Evolutionary conservation across 805 yeast genomes (phyloP).

Genomic region (Barnettozyma populi): DNA sequence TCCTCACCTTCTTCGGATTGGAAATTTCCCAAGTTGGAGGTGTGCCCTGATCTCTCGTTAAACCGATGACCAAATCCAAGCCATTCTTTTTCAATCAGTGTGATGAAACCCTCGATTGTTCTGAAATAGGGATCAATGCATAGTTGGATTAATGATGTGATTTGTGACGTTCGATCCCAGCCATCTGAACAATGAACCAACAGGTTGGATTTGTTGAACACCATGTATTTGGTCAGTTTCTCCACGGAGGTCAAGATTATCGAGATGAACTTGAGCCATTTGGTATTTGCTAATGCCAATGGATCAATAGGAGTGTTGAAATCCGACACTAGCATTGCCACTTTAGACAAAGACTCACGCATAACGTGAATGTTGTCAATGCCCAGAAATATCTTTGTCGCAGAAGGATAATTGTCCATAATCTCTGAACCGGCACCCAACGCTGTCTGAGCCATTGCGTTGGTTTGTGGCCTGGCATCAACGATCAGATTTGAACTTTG

Average conservation of each 20-base stretch:
- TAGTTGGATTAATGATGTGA: constrained; percentile 75
- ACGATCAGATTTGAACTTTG: constrained; percentile 59
- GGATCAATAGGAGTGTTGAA: constrained; percentile 44
- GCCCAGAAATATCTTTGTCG: constrained; percentile 74
- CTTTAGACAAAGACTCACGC: constrained; percentile 71
- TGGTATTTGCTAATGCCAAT: constrained; percentile 54
- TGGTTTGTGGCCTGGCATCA: constrained; percentile 89
- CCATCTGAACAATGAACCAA: constrained; percentile 96
- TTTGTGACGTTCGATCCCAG: constrained; percentile 96
- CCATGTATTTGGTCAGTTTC: constrained; percentile 73
- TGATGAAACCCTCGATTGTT: constrained; percentile 82
- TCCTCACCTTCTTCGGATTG: constrained; percentile 45
- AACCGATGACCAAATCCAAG: constrained; percentile 90
- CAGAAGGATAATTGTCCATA: constrained; percentile 74
- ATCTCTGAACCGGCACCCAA: constrained; percentile 97
- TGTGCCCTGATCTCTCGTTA: constrained; percentile 75
- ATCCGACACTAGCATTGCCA: constrained; percentile 66
- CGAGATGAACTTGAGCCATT: constrained; percentile 74
- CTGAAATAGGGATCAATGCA: constrained; percentile 89
- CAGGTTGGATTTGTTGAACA: constrained; percentile 75
- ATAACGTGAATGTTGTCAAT: constrained; percentile 95
- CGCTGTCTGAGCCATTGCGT: constrained; percentile 95
- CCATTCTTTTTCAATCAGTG: constrained; percentile 92
- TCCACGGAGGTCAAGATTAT: constrained; percentile 71
- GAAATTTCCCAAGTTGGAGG: constrained; percentile 29